Evolutionary conservation across 345 rosid genomes (phyloP), one percentile per base, ranked within the genome.

Genomic region (Gossypium sturtianum): DNA sequence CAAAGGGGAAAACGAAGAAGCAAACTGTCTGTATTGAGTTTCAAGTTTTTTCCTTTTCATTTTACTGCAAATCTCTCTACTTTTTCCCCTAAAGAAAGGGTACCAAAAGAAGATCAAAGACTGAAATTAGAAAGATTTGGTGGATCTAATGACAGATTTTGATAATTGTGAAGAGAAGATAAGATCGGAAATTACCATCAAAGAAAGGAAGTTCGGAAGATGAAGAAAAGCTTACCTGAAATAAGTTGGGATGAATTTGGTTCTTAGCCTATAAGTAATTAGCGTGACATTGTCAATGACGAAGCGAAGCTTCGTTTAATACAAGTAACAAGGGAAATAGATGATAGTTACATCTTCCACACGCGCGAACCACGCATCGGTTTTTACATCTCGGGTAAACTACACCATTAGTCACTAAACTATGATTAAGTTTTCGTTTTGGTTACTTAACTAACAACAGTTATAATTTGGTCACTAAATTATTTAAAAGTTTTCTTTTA

Each of bases 171-270:
- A 64, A 20, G 12, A 23, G 34, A 47, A 47, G 9, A 66, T 7
- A 41, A 67, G 71, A 67, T 68, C 38, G 19, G 27, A 48, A 68
- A 16, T 23, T 25, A 68, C 58, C 57, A 51, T 47, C 11, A 67
- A 66, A 66, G 5, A 44, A 2, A 13, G 10, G 19, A 43, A 10
- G 16, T n/a, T 11, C 29, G 5, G 29, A 22, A 49, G 48, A 66
- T 71, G 7, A 59, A 63, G 49, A 34, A 17, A 38, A 62, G 3
- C 43, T n/a, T n/a, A 63, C 68, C 68, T 63, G 68, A 63, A 56
- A 63, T 13, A 63, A 41, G 48, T n/a, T 38, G 8, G 48, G 13
- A 63, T 17, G 13, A 3, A 38, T 63, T 9, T 22, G 48, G 9
- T 34, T 3, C 67, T 34, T 34, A 63, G 67, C 47, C 19, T 23